Conservation (phyloP, 768 basidiomycete species). For the Dacryopinax spathularia region DNA sequence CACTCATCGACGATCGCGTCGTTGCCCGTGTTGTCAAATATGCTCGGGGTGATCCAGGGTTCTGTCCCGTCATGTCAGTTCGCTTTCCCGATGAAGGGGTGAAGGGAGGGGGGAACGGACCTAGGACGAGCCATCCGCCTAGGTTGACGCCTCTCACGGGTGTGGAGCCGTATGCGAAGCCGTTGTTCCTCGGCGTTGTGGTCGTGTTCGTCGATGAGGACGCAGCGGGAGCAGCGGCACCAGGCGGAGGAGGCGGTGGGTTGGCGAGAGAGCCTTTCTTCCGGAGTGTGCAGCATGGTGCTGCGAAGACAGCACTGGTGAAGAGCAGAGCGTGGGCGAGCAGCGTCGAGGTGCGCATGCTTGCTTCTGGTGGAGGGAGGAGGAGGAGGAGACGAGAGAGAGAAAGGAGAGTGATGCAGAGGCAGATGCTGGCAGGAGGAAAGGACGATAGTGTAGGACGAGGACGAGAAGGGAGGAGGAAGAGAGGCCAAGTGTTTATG, state of each 20-base stretch:
- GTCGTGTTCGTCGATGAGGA: background rate
- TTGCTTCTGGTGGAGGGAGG: background rate
- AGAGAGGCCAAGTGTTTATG: no score
- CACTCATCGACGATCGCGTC: constrained; percentile 56
- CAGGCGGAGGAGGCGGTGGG: no score
- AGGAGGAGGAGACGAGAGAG: no score
- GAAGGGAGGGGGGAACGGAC: constrained; percentile 26
- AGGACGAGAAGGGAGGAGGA: no score
- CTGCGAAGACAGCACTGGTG: background rate
- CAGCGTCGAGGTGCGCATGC: background rate
- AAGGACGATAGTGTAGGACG: no score
- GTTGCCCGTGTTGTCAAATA: constrained; percentile 57
- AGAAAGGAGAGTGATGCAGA: no score
- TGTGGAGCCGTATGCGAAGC: constrained; percentile 58
- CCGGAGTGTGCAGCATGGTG: background rate
- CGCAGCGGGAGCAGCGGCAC: background rate
- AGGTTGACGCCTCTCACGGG: constrained; percentile 76
- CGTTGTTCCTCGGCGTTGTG: constrained; percentile 10
- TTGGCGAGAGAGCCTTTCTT: constrained; percentile 2
- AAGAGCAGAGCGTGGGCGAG: background rate
- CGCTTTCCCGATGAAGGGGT: constrained; percentile 34
- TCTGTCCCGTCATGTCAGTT: constrained; percentile 7
- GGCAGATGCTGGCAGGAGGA: no score
- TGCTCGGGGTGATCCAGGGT: constrained; percentile 68
- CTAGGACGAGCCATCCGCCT: constrained; percentile 49